Evolutionary conservation across 805 yeast species (phyloP), one percentile per base, ranked within the genome.

Genomic region (Teunomyces stri): DNA sequence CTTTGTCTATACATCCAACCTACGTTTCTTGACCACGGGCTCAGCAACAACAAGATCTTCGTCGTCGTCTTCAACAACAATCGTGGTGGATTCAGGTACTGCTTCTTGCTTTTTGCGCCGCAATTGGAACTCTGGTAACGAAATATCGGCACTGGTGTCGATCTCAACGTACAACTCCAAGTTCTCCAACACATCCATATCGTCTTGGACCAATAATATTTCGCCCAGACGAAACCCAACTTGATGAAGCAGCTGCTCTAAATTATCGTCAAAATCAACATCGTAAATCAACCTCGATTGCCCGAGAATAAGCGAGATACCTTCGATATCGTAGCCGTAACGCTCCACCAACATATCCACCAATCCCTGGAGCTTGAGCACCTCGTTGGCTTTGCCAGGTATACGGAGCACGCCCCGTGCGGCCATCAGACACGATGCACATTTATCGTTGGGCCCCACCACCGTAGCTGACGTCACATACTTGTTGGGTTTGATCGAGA

Each of bases 191-290:
- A 64, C 68, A 52, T 87, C 96, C 35, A 82, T 84, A 45, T 92
- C 96, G 65, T 94, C 99, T 41, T 85, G 81, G 13, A 94, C 74
- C 1, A 85, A 76, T 12, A 94, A 34, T 16, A 84, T 72, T 16
- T 82, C 76, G n/a, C 92, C 94, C 43, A 71, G 66, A 5, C 52
- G 55, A 25, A 90, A 68, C 7, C 86, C 85, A 9, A 70, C 47
- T 0, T 78, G 79, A 1, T 52, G 47, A 13, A 94, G 66, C 0
- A 73, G 61, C 29, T 69, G 72, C 0, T 68, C 70, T 10, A 74
- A 56, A 58, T 92, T 84, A 58, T 91, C 98, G 43, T 89, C 96
- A 62, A 88, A 90, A 59, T 92, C 99, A 48, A 75, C 75, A 66
- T 94, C 99, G 56, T 88, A 89, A 6, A 94, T 62, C 50, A 94